phyloP scores from a whole-genome alignment of 352 stramenopile species.

The Globisporangium spiculum region DNA sequence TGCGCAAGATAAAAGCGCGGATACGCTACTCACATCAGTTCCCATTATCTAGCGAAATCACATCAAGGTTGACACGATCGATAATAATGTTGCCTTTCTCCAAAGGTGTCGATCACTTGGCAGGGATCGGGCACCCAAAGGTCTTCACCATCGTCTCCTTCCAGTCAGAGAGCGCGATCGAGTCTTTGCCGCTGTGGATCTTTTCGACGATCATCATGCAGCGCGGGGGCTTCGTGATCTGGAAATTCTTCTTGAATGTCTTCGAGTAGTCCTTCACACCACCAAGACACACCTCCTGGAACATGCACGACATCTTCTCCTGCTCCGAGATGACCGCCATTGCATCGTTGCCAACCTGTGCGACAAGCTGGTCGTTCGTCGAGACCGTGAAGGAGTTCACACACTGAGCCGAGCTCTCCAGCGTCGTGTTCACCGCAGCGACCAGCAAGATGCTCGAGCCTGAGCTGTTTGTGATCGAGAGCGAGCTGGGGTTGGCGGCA shows the following conservation, averaged over 20 bases:
- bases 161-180: constrained; percentile 28
- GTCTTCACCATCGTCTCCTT: constrained; percentile 31
- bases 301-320: constrained; percentile 49
- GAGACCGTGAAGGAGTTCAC: constrained; percentile 12
- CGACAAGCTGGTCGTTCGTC: constrained; percentile 10
- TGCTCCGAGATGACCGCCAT: constrained; percentile 4
- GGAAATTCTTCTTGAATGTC: constrained; percentile 44
- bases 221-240: constrained; percentile 29
- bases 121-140: constrained; percentile 40
- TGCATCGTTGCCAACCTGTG: neutral
- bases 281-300: constrained; percentile 48
- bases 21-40: neutral
- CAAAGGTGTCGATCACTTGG: neutral
- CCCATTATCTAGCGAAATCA: neutral
- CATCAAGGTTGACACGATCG: neutral
- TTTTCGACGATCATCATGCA: constrained; percentile 45
- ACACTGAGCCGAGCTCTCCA: neutral
- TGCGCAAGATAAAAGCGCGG: neutral
- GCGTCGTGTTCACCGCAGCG: constrained; percentile 12
- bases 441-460: constrained; percentile 5
- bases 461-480: constrained; percentile 1
- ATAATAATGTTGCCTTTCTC: neutral
- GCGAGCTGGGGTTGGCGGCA: neutral
- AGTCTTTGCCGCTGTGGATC: constrained; percentile 31
- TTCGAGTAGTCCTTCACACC: constrained; percentile 39